Evolutionary conservation across 768 basidiomycete genomes (phyloP).

Genomic region (Mrakia frigida): DNA sequence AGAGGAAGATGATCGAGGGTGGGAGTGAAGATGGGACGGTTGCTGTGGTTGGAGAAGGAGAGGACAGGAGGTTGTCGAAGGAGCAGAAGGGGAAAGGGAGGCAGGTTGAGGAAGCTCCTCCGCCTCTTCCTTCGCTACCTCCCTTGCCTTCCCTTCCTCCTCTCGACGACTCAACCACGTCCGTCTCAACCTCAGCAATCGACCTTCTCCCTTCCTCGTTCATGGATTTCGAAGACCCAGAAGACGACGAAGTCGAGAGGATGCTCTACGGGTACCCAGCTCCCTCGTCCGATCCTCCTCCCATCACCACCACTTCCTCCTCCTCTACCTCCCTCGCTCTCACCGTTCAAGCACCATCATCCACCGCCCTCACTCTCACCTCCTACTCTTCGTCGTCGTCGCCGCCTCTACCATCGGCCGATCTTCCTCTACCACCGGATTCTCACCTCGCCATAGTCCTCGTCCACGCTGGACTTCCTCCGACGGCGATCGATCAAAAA

Average conservation of each 20-base stretch:
- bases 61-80: not conserved
- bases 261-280: not conserved
- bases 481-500: constrained; percentile 38
- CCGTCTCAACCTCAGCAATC: not conserved
- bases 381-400: constrained; percentile 19
- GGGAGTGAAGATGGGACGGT: no score
- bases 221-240: not conserved
- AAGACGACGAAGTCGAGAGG: not conserved
- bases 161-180: not conserved
- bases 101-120: not conserved
- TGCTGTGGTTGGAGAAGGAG: not conserved
- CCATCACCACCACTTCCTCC: constrained; percentile 29
- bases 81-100: constrained; percentile 18
- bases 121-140: not conserved
- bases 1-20: constrained; percentile 14
- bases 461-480: constrained; percentile 41
- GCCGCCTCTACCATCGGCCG: constrained; percentile 3
- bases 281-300: not conserved
- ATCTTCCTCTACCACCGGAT: constrained; percentile 35
- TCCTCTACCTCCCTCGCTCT: constrained; percentile 28
- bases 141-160: no score
- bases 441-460: constrained; percentile 42
- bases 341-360: not conserved
- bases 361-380: not conserved
- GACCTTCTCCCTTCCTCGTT: not conserved